A percentile compares a stretch with the other conserved stretches of the same genome.
These are phyloP conservation scores for Metarhizium anisopliae DNA, from an alignment of 2,329 filamentous ascomycete genomes.

Conservation along the genomic window DNA sequence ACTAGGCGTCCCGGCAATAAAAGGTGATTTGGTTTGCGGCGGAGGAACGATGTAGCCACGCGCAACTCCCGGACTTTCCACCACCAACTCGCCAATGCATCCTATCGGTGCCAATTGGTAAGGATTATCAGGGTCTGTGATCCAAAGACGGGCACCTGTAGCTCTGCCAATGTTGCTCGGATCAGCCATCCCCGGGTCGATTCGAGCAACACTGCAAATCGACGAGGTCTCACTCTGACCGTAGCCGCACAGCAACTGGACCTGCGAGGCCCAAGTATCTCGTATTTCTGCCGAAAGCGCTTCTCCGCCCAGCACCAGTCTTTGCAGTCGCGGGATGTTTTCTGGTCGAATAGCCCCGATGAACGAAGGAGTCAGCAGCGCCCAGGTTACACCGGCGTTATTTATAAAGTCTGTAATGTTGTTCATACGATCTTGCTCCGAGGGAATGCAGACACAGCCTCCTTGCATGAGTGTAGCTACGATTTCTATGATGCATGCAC, in stretches of 20 bases:
- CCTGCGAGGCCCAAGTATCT: neutral
- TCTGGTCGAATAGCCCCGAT: neutral
- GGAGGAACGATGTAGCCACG: neutral
- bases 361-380: neutral
- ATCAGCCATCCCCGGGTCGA: too few species aligned
- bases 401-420: neutral
- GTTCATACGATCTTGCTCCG: neutral
- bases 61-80: too few species aligned
- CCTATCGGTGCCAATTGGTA: too few species aligned
- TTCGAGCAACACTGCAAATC: neutral
- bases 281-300: neutral
- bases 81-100: too few species aligned
- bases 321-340: neutral
- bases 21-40: slow-evolving; percentile 13
- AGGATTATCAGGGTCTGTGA: too few species aligned
- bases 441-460: slow-evolving; percentile 6
- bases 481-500: slow-evolving; percentile 2
- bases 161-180: too few species aligned
- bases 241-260: neutral
- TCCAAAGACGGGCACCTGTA: too few species aligned
- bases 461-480: slow-evolving; percentile 1
- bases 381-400: neutral
- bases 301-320: neutral
- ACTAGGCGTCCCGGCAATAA: neutral
- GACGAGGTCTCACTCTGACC: too few species aligned